Conservation (phyloP, 306 rosid species). For the Dalbergia oliveri region DNA sequence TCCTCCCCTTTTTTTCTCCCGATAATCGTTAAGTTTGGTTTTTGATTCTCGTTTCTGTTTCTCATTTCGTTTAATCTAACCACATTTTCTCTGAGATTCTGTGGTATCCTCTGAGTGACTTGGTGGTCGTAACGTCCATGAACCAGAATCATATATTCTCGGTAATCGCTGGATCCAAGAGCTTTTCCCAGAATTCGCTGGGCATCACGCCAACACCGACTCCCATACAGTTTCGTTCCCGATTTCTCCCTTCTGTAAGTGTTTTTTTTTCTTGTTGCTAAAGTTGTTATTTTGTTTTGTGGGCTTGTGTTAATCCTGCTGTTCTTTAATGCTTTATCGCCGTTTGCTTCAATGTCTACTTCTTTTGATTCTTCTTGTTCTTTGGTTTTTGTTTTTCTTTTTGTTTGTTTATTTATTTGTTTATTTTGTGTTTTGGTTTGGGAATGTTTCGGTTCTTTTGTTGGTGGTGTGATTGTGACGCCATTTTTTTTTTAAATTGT, state of each 20-base stretch:
- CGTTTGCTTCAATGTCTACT: constrained; percentile 14
- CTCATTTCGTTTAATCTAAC: constrained; percentile 7
- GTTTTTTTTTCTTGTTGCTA: background rate
- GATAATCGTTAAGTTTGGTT: background rate
- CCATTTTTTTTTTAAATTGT: background rate
- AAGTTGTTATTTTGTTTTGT: constrained; percentile 29
- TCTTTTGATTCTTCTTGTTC: constrained; percentile 7
- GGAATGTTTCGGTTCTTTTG: constrained; percentile 15
- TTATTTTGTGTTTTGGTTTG: background rate
- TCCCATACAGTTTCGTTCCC: constrained; percentile 5
- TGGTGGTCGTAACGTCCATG: constrained; percentile 8
- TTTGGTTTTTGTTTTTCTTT: background rate
- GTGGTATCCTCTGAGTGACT: constrained; percentile 15
- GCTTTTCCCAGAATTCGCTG: constrained; percentile 20
- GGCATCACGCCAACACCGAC: background rate
- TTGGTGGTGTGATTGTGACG: background rate
- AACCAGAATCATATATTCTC: constrained; percentile 1
- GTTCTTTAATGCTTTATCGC: background rate
- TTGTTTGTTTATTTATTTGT: background rate
- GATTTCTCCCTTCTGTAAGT: constrained; percentile 38
- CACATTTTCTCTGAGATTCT: constrained; percentile 25
- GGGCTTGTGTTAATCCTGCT: constrained; percentile 26
- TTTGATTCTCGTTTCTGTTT: background rate
- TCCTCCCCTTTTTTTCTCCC: background rate
- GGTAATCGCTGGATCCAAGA: constrained; percentile 13